Base-by-base conservation (phyloP, 2,329 filamentous ascomycete genomes). In the Neurospora sp. region DNA sequence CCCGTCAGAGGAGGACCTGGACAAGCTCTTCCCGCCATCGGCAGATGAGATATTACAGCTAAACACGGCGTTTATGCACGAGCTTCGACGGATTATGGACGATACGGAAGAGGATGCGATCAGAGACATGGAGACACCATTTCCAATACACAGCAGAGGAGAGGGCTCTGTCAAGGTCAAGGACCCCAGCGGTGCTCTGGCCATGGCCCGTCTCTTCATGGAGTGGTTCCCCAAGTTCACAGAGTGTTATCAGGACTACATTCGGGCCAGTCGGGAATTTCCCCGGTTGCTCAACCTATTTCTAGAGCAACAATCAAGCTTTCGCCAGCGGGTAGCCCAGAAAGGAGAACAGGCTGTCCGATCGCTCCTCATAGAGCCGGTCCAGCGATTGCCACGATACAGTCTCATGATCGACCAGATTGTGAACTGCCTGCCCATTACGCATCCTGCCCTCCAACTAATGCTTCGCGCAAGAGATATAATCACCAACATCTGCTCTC, bases 381-480 rank as follows among this genome's bases (percentile, higher is more conserved):
- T 99, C 0, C 96, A 99, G 79, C 87, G 96, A 68, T 85, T 99
- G 68, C 96, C 96, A 36, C 90, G 96, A 36, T 99, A 99, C 81
- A 97, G 93, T 76, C 84, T 99, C 42, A 91, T 98, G 77, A 98
- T 99, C 75, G 96, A 99, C 81, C 94, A 96, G 76, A 97, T 99
- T 77, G 88, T 96, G 67, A 89, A 90, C 74, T 93, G 91, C 72
- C 86, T 98, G 19, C 94, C 95, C 4, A 88, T 94, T 68, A 89
- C 91, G 9, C 94, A 98, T 78, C 92, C 93, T 2, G 94, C 94
- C 0, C 85, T 97, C 68, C 90, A 91, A 74, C 85, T 87, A 2
- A 90, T 99, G 81, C 86, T 97, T 58, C 94, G 93, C 78, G 94
- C 96, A 0, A 87, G 95, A 74, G 96, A 98, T 78, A 92, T 97